Evolutionary conservation across 2,329 filamentous ascomycete species (phyloP), one percentile per base, ranked within the genome.

Genomic region (Hysterium pulicare): DNA sequence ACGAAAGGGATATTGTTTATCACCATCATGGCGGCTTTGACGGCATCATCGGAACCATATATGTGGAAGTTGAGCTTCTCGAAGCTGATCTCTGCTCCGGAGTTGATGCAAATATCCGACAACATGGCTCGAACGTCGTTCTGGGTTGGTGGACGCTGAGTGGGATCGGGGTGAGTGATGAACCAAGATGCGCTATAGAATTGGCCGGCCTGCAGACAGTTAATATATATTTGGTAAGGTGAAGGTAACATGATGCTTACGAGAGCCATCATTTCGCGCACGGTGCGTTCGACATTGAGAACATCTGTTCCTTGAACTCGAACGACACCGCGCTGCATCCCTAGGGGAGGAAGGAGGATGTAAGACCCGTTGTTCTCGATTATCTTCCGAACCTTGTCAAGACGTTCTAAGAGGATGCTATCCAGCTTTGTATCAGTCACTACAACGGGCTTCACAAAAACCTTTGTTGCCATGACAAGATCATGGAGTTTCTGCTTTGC

Each of bases 151-250:
- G 73, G 76, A 64, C 67, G 85, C 58, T 81, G 79, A 11, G 73
- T 71, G 28, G 81, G 74, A 47, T 93, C 87, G 11, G 83, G 79
- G 58, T 88, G 83, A 61, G 90, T 85, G 53, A 95, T 86, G 79
- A 89, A 95, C 91, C 93, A 98, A 9, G 88, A 90, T 17, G 90
- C 90, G 62, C 89, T 93, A 71, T 98, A 98, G 68, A 97, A 98
- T 71, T 98, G 93, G 26, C 91, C 90, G 51, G 90, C 90, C 86
- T 90, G 50, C 10, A 16, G 17, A 44, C 47, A 53, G 56, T 64
- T 21, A 59, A 50, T 45, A 49, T 37, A 5, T 13, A 17, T 24
- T 41, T 44, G 30, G 41, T 32, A 32, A 30, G 35, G 10, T 31
- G 20, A 15, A 34, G 48, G 36, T 38, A 35, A 33, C 39, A 41